Evolutionary conservation across 495 filamentous ascomycete species (phyloP).

Genomic region (Penicillium coprophilum): DNA sequence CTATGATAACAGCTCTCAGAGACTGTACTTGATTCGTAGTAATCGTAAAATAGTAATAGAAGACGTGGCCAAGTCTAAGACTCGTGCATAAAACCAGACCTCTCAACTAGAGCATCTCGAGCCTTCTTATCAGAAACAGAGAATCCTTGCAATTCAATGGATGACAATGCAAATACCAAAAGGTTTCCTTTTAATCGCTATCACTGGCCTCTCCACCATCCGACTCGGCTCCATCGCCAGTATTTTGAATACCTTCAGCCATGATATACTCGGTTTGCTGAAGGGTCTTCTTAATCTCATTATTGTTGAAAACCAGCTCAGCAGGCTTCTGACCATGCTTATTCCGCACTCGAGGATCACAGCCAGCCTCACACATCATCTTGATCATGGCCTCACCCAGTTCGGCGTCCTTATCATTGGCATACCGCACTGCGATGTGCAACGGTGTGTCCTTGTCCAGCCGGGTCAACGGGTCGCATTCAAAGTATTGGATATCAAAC

Average conservation of each 20-base stretch:
- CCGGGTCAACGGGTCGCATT: conserved; percentile 85
- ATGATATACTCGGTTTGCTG: conserved; percentile 74
- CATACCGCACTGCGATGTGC: conserved; percentile 82
- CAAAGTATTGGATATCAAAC: conserved; percentile 90
- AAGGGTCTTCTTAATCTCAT: conserved; percentile 63
- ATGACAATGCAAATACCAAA: neutral
- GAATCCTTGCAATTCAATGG: neutral
- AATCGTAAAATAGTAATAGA: conserved; percentile 13
- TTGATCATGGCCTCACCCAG: conserved; percentile 70
- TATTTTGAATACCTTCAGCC: conserved; percentile 41
- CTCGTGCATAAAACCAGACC: neutral
- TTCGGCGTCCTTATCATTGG: conserved; percentile 66
- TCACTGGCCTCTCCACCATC: conserved; percentile 42
- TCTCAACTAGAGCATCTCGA: neutral
- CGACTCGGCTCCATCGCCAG: conserved; percentile 29
- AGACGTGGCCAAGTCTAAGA: conserved; percentile 4
- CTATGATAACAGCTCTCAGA: neutral
- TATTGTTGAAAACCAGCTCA: conserved; percentile 56
- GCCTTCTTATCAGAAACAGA: neutral
- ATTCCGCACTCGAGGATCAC: conserved; percentile 61
- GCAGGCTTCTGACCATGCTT: conserved; percentile 47
- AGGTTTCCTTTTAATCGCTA: conserved; percentile 37
- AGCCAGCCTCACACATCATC: conserved; percentile 92
- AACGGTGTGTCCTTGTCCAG: conserved; percentile 86
- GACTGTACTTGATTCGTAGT: conserved; percentile 10